Conservation (phyloP, 148 eudicot species). For the Fagopyrum homotropicum region DNA sequence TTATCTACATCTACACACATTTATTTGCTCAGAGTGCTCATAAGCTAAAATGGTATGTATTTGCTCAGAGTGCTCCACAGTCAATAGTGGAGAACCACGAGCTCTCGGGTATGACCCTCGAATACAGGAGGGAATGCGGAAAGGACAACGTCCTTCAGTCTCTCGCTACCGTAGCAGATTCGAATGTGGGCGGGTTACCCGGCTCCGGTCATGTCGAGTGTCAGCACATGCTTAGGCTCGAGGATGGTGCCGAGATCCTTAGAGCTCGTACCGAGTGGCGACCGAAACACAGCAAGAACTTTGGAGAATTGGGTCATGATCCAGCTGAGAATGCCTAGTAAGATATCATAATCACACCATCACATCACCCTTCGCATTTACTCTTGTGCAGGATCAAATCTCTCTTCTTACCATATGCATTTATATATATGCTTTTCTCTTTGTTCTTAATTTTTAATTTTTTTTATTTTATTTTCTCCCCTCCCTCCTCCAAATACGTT, state of each 20-base stretch:
- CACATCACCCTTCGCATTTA: background rate
- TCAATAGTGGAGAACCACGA: constrained; percentile 68
- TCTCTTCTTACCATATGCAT: constrained; percentile 17
- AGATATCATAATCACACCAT: no score
- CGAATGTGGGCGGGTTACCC: constrained; percentile 34
- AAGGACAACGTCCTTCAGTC: constrained; percentile 77
- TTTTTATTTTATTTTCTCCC: background rate
- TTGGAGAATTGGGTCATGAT: constrained; percentile 29
- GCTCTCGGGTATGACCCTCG: constrained; percentile 71
- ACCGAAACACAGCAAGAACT: constrained; percentile 51
- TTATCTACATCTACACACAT: background rate
- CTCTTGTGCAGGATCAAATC: constrained; percentile 27
- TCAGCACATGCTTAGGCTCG: constrained; percentile 76
- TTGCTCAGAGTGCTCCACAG: constrained; percentile 71
- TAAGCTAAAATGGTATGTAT: background rate
- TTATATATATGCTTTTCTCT: constrained; percentile 15
- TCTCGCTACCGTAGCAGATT: constrained; percentile 49
- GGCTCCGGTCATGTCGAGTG: constrained; percentile 59
- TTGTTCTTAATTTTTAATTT: background rate
- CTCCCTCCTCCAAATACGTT: constrained; percentile 15
- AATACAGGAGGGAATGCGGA: constrained; percentile 87
- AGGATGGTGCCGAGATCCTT: constrained; percentile 74
- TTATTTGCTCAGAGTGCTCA: constrained; percentile 6
- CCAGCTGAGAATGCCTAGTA: constrained; percentile 30
- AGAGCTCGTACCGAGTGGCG: constrained; percentile 84